phyloP scores from a whole-genome alignment of 768 basidiomycete genomes.

The Sarcomyxa edulis region DNA sequence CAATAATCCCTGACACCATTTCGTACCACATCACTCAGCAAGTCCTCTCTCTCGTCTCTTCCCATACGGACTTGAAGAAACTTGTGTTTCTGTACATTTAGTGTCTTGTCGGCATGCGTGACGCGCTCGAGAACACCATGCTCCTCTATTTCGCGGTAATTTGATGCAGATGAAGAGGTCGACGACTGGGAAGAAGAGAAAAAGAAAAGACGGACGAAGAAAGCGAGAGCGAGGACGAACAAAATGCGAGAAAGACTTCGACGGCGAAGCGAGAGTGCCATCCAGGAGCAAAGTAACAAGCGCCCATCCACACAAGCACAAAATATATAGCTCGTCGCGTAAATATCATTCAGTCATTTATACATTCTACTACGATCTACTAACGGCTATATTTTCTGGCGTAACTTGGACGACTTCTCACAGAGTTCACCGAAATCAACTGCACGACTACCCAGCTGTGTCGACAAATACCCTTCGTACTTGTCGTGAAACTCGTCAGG shows the following conservation, averaged over 20 bases:
- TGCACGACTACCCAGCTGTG: too few species aligned
- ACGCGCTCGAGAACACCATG: slow-evolving; percentile 54
- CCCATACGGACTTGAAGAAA: slow-evolving; percentile 89
- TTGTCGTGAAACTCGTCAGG: too few species aligned
- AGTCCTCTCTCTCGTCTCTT: slow-evolving; percentile 76
- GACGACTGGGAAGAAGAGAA: slow-evolving; percentile 23
- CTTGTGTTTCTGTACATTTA: slow-evolving; percentile 85
- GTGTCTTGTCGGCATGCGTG: slow-evolving; percentile 60
- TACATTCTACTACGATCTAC: too few species aligned
- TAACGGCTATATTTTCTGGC: too few species aligned
- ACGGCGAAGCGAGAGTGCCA: slow-evolving; percentile 42
- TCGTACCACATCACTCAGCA: slow-evolving; percentile 68
- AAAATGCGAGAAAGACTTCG: slow-evolving; percentile 41
- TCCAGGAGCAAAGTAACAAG: too few species aligned
- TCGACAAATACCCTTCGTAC: too few species aligned
- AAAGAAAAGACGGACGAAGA: slow-evolving; percentile 34
- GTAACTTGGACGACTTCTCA: too few species aligned
- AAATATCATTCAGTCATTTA: too few species aligned
- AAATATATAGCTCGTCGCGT: too few species aligned
- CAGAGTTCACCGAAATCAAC: too few species aligned
- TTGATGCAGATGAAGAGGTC: slow-evolving; percentile 14
- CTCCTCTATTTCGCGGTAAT: slow-evolving; percentile 36
- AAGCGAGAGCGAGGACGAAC: slow-evolving; percentile 25
- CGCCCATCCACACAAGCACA: too few species aligned
- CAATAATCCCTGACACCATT: slow-evolving; percentile 87